Conservation (phyloP, 352 stramenopile species). For the Poterioochromonas sp. region DNA sequence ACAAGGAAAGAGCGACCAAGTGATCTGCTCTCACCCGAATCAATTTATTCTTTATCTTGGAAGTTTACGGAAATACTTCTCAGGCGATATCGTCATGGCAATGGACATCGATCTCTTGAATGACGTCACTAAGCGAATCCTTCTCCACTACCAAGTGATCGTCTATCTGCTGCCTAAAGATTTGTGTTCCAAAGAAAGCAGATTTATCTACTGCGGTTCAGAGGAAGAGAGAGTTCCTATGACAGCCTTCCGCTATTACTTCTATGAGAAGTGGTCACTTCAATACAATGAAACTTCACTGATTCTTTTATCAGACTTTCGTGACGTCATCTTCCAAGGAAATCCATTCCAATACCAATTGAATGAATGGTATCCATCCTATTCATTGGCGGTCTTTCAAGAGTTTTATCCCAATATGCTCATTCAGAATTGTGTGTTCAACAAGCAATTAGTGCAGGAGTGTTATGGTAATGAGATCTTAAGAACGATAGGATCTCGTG, state of each 20-base stretch:
- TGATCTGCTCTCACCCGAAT: neutral
- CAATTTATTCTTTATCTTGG: neutral
- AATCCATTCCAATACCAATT: neutral
- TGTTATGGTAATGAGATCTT: conserved; percentile 2
- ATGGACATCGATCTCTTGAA: neutral
- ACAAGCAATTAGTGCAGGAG: neutral
- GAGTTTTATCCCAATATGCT: conserved; percentile 13
- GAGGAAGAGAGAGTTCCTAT: neutral
- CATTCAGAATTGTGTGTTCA: neutral
- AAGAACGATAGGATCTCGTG: neutral
- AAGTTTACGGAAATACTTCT: neutral
- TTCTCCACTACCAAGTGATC: neutral
- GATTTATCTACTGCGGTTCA: neutral
- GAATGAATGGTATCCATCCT: neutral
- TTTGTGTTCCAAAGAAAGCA: neutral
- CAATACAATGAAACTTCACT: neutral
- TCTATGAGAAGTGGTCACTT: conserved; percentile 11
- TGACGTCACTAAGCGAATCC: neutral
- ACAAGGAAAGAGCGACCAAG: neutral
- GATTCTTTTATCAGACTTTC: neutral
- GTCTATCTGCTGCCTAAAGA: neutral
- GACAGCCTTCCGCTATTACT: neutral
- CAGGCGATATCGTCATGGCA: conserved; percentile 15
- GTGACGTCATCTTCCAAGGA: conserved; percentile 1
- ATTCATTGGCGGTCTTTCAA: conserved; percentile 16